A percentile compares a stretch with the other conserved stretches of the same genome.
Conservation (phyloP, 805 yeast species). For the Schwanniomyces occidentalis region DNA sequence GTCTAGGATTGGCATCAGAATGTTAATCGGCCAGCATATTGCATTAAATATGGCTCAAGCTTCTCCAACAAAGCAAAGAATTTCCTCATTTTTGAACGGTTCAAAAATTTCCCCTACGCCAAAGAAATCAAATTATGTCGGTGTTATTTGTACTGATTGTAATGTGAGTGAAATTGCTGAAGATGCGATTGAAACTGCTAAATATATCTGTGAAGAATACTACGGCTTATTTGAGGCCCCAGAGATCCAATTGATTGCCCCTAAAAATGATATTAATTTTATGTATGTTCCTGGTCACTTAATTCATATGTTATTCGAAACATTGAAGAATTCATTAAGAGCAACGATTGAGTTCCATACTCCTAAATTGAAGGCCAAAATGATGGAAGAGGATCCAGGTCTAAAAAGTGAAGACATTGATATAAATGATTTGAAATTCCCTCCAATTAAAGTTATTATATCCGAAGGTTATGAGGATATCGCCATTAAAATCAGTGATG, state of each 20-base stretch:
- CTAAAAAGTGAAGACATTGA: conserved; percentile 37
- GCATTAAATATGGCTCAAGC: conserved; percentile 72
- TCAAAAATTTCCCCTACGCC: conserved; percentile 8
- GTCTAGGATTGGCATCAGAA: conserved; percentile 89
- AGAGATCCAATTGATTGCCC: conserved; percentile 73
- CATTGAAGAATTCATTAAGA: conserved; percentile 79
- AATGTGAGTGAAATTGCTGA: conserved; percentile 80
- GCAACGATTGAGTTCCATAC: conserved; percentile 86
- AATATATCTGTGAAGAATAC: conserved; percentile 88
- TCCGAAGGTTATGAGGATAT: conserved; percentile 90
- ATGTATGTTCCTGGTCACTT: conserved; percentile 94
- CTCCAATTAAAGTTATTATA: conserved; percentile 83
- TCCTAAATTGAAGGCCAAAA: conserved; percentile 42
- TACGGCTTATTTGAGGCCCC: conserved; percentile 88
- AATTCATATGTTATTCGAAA: conserved; percentile 88
- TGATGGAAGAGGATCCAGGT: conserved; percentile 43
- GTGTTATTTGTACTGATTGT: conserved; percentile 83
- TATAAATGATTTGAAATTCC: conserved; percentile 68
- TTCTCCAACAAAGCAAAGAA: conserved; percentile 39
- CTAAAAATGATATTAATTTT: conserved; percentile 67
- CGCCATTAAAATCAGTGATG: conserved; percentile 86
- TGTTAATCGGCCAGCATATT: conserved; percentile 93
- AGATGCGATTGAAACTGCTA: conserved; percentile 87
- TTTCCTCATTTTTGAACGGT: conserved; percentile 38
- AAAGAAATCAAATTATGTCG: conserved; percentile 65